These are phyloP conservation scores for Microthyrium microscopicum DNA, from an alignment of 2,329 filamentous ascomycete species.

Conservation along the genomic window DNA sequence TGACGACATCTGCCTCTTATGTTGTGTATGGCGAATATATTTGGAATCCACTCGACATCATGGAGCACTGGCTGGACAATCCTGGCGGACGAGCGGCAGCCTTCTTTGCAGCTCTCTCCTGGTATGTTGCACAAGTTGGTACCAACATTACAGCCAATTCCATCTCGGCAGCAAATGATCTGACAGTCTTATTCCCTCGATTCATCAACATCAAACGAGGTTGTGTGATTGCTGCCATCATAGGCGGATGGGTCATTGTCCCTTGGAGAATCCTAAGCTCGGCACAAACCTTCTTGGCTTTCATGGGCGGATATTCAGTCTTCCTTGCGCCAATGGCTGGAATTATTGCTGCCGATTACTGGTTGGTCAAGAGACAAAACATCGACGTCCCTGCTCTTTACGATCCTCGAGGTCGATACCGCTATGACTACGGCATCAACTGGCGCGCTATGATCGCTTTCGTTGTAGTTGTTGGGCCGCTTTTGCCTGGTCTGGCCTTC, in stretches of 20 bases:
- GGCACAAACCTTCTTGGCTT: slow-evolving; percentile 6
- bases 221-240: slow-evolving; percentile 6
- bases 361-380: slow-evolving; percentile 10
- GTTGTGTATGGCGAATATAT: slow-evolving; percentile 11
- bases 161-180: slow-evolving; percentile 19
- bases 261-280: slow-evolving; percentile 12
- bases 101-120: slow-evolving; percentile 14
- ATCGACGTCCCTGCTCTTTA: slow-evolving; percentile 13
- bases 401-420: slow-evolving; percentile 9
- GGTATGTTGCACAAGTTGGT: slow-evolving; percentile 13
- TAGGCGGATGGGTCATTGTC: slow-evolving; percentile 6
- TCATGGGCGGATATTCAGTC: slow-evolving; percentile 13
- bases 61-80: not conserved
- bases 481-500: slow-evolving; percentile 11
- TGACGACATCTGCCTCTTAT: slow-evolving; percentile 6
- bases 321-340: slow-evolving; percentile 12
- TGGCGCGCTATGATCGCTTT: slow-evolving; percentile 13
- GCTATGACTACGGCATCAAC: slow-evolving; percentile 13
- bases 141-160: slow-evolving; percentile 15
- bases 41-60: slow-evolving; percentile 12
- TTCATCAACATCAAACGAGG: slow-evolving; percentile 13
- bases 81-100: slow-evolving; percentile 13
- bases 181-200: slow-evolving; percentile 26
- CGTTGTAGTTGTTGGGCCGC: slow-evolving; percentile 10
- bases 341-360: slow-evolving; percentile 6